Base-by-base conservation (phyloP, 345 rosid genomes). In the Lumnitzera littorea region DNA sequence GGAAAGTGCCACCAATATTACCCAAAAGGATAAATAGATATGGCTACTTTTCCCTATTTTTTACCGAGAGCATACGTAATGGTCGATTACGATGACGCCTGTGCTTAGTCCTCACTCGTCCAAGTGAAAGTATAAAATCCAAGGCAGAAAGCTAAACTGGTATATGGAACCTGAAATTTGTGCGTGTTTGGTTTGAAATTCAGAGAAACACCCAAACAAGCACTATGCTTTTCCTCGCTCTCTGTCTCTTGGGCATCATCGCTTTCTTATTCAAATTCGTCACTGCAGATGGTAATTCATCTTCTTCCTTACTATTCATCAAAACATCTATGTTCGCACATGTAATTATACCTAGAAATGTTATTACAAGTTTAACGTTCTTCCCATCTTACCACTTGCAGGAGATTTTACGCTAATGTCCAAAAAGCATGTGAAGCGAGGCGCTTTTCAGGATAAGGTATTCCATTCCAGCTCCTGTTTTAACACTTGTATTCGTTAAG, bases 371-470 rank as follows among this genome's bases (percentile, higher is more conserved):
- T 36, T 58, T 16, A 55, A 36, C 41, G 6, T 46, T 12, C 14
- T 60, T 29, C 4, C 54, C 17, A 46, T 52, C 46, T 27, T 36
- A 46, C 48, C 52, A 15, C 50, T 24, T n/a, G 24, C 51, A 89
- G 98, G 95, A 0, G 96, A 91, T 71, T 76, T 85, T 58, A 85
- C 96, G 0, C 69, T 92, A 64, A 74, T 65, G 62, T 85, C 92
- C 4, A 92, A 76, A 78, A 80, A 51, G 67, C 87, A 74, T 64
- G 94, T 71, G n/a, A 92, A 87, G 67, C 79, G 76, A 6, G 88
- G 85, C 61, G 89, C 81, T 62, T 79, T 92, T 47, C 83, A 89
- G 74, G 96, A 87, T 60, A 89, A 92, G 84, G 98, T 81, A 63
- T 36, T 36, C 43, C 43, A 36, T 36, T 36, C 43, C 43, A 58